A percentile compares a stretch with the other conserved stretches of the same genome.
These are phyloP conservation scores for Epichloe gansuensis DNA, from an alignment of 2,329 filamentous ascomycete genomes.

Conservation along the genomic window DNA sequence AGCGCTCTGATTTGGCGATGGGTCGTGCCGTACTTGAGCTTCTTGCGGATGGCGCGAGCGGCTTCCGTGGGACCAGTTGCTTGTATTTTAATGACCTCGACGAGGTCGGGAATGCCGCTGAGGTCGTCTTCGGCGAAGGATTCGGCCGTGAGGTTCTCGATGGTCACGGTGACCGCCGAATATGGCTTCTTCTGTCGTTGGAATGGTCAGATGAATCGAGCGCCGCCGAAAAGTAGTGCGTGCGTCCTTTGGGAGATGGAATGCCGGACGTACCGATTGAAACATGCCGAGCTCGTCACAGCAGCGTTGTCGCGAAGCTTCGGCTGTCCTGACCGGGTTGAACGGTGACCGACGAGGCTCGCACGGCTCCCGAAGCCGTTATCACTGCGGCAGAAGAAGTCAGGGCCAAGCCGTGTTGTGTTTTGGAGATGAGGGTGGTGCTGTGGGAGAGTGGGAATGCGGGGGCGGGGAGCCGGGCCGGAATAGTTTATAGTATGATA, in stretches of 20 bases:
- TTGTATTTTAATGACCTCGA: conserved; percentile 89
- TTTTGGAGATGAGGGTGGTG: background rate
- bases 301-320: background rate
- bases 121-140: conserved; percentile 83
- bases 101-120: conserved; percentile 82
- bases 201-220: no score
- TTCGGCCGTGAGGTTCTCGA: conserved; percentile 85
- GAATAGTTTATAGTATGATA: background rate
- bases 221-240: no score
- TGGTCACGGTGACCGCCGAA: conserved; percentile 82
- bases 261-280: conserved; percentile 14
- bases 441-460: background rate
- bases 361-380: no score
- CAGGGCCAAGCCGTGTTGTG: background rate
- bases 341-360: no score
- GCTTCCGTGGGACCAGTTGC: conserved; percentile 77
- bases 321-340: no score
- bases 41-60: conserved; percentile 86
- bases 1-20: conserved; percentile 85
- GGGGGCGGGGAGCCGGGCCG: background rate
- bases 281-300: conserved; percentile 14
- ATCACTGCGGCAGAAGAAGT: background rate
- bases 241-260: conserved; percentile 1
- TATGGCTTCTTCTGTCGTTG: conserved; percentile 55
- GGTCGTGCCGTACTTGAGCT: conserved; percentile 94